Percentiles rank a stretch among this genome's conserved stretches.
Evolutionary conservation across 108 stramenopile genomes (phyloP).

Genomic region (Nitzschia sp.): DNA sequence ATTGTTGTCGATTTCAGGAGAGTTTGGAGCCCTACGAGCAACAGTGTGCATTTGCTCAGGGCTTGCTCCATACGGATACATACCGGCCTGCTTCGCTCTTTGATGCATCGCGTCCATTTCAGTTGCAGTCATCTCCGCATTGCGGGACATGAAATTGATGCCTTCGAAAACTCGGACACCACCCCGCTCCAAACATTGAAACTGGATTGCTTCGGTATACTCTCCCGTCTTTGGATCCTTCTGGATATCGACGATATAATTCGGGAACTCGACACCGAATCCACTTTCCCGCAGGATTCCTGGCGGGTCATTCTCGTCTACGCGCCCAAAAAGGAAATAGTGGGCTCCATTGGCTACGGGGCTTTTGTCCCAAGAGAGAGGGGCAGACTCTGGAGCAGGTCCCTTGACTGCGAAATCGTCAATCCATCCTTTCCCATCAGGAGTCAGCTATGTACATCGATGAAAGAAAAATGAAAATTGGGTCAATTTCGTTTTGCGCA

Average conservation of each 20-base stretch:
- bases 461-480: neutral
- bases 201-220: slow-evolving; percentile 85
- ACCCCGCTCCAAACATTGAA: slow-evolving; percentile 89
- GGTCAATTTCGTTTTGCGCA: neutral
- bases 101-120: slow-evolving; percentile 80
- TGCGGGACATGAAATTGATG: slow-evolving; percentile 91
- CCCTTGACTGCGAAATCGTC: slow-evolving; percentile 91
- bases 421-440: slow-evolving; percentile 74
- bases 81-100: slow-evolving; percentile 77
- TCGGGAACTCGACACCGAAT: slow-evolving; percentile 92
- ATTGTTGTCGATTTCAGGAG: slow-evolving; percentile 68
- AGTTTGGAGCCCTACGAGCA: slow-evolving; percentile 64
- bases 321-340: slow-evolving; percentile 90
- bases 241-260: slow-evolving; percentile 88
- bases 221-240: slow-evolving; percentile 74
- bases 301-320: slow-evolving; percentile 80
- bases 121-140: slow-evolving; percentile 71
- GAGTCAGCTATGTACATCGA: slow-evolving; percentile 34
- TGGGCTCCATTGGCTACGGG: slow-evolving; percentile 93
- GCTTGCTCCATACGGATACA: slow-evolving; percentile 86
- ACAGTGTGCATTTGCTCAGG: slow-evolving; percentile 92
- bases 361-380: slow-evolving; percentile 84
- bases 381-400: slow-evolving; percentile 78
- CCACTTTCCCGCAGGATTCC: slow-evolving; percentile 87
- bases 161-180: slow-evolving; percentile 96